Evolutionary conservation across 1,139 yeast species (phyloP), one percentile per base, ranked within the genome.

Genomic region (Maudiozyma humilis): DNA sequence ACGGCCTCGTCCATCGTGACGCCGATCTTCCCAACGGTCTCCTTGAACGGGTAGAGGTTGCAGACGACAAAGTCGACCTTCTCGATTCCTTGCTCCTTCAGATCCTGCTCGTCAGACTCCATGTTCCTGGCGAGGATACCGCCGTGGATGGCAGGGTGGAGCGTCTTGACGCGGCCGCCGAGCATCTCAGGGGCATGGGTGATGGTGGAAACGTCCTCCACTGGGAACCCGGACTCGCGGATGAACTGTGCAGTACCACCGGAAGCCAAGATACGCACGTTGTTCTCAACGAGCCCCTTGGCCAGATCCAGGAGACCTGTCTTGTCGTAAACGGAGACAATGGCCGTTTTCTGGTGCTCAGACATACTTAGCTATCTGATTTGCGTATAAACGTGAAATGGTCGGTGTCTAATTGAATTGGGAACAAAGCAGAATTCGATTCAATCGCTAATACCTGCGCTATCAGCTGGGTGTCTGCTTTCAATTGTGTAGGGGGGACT

Each of bases 101-200:
- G 78, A 66, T 91, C 98, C 56, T 77, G 70, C 67, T 88, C 95
- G 67, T 91, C 98, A 51, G 85, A 74, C 58, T 84, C 94, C 63
- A 85, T 75, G 70, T 91, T 78, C 71, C 97, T 80, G 44, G 98
- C 97, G 56, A 91, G 76, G 59, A 91, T 91, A 72, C 97, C 98
- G 56, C 95, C 98, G 66, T 91, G 98, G 49, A 91, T 96, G 38
- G 97, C 97, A 36, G 98, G 98, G 66, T 91, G 98, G 60, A 91
- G 75, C 48, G 98, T 91, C 74, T 91, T 91, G 59, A 91, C 98
- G 70, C 98, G 79, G 51, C 98, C 98, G 47, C 96, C 95, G 56
- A 91, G 76, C 96, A 91, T 91, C 69, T 91, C 98, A 44, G 98
- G 98, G 32, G 97, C 97, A 63, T 88, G 95, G 41, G 98, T 91